Base-by-base conservation (phyloP, 495 filamentous ascomycete genomes). In the Lentithecium fluviatile region DNA sequence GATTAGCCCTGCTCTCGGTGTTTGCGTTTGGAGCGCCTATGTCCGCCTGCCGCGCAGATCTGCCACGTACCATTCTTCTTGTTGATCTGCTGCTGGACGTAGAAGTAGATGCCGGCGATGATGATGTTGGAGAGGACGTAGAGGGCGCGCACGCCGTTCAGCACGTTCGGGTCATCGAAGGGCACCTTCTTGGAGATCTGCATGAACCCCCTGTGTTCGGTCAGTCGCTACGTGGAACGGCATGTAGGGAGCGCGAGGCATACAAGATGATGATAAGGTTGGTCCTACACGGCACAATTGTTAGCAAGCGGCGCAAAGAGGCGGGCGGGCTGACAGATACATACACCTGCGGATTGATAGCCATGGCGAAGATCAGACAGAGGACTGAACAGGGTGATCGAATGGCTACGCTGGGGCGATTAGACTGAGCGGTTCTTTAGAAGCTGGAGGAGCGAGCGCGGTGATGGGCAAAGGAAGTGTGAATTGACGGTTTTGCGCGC, bases 111-210 rank as follows among this genome's bases (percentile, higher is more conserved):
- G 51, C 80, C 77, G 61, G 88, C 69, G 69, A 97, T 97, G 74
- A 97, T 82, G 52, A 97, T 37, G 72, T 98, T 97, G 71, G 91
- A 95, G 68, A 88, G 70, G 48, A 93, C 71, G 74, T 98, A 98
- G 67, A 87, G 72, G 29, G 77, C 88, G 71, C 94, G 94, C 64
- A 96, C 88, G 40, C 82, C 75, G 68, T 90, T 88, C 62, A 98
- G 84, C 25, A 94, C 88, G 53, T 83, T 80, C 12, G 93, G 91
- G 68, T 98, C 86, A 12, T 98, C 95, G 73, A 97, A 95, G 45
- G 91, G 90, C 52, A 98, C 85, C 79, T 87, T 89, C 83, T 98
- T 98, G 58, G 94, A 86, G 56, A 91, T 83, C 79, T 97, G 94
- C 91, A 97, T 97, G 87, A 97, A 91, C 69, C 89, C 89, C 66